These are phyloP conservation scores for Chaetomium globosum DNA, from an alignment of 2,329 filamentous ascomycete species.

Conservation along the genomic window DNA sequence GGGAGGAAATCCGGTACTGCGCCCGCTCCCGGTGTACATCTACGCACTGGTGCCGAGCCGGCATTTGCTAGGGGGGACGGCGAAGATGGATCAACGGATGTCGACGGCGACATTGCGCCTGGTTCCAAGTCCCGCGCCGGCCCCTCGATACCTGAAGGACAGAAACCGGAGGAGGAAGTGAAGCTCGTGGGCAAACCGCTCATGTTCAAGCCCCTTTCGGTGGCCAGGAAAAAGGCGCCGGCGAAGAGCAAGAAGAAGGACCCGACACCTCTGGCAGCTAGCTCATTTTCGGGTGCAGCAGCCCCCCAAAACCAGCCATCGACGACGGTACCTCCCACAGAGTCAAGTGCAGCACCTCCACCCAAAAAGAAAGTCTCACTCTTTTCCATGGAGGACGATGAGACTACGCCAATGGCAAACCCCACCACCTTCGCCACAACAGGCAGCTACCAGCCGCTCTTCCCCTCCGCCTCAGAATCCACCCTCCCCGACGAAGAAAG, in stretches of 20 bases:
- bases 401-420: conserved; percentile 30
- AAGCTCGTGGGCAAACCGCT: conserved; percentile 76
- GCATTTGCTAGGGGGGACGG: conserved; percentile 67
- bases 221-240: conserved; percentile 65
- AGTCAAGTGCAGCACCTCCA: conserved; percentile 11
- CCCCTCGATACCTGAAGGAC: conserved; percentile 57
- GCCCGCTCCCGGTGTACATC: conserved; percentile 62
- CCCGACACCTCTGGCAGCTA: conserved; percentile 29
- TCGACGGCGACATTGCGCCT: conserved; percentile 42
- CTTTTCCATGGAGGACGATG: conserved; percentile 64
- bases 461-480: conserved; percentile 43
- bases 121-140: conserved; percentile 38
- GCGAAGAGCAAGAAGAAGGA: conserved; percentile 65
- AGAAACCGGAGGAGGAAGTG: conserved; percentile 64
- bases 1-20: conserved; percentile 39
- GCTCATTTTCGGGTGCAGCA: conserved; percentile 28
- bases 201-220: conserved; percentile 88
- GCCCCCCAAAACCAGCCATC: conserved; percentile 30
- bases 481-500: conserved; percentile 35
- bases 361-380: conserved; percentile 64
- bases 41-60: conserved; percentile 82
- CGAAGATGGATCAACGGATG: conserved; percentile 22
- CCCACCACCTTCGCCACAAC: conserved; percentile 31
- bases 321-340: conserved; percentile 16
- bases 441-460: conserved; percentile 56